Evolutionary conservation across 176 grass and related monocot species (phyloP).

Genomic region (Avena sativa): DNA sequence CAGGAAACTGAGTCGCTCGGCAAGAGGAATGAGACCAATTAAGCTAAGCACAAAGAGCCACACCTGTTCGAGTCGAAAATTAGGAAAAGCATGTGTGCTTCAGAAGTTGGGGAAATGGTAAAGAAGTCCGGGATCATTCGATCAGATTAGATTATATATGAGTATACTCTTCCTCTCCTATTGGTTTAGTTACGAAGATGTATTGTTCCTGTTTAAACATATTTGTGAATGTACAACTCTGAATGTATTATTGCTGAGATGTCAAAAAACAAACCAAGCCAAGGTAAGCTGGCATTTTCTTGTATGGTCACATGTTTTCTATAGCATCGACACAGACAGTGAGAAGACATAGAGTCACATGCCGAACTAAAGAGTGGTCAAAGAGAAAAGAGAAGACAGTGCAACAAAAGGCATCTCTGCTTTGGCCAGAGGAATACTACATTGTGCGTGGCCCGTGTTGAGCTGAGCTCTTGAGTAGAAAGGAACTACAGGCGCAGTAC

Average conservation of each 20-base stretch:
- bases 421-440: neutral
- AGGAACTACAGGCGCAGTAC: neutral
- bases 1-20: constrained; percentile 93
- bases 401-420: neutral
- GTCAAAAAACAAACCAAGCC: neutral
- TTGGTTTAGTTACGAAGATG: neutral
- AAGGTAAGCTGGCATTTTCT: neutral
- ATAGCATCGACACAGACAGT: neutral
- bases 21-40: constrained; percentile 81
- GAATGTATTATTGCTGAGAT: neutral
- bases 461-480: too few relatives aligned
- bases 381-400: neutral
- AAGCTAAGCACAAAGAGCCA: constrained; percentile 92
- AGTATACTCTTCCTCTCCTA: neutral
- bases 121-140: neutral
- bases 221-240: neutral
- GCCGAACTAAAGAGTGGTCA: neutral
- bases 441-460: neutral
- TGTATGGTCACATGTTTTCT: neutral
- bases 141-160: neutral
- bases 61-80: constrained; percentile 50
- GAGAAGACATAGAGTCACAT: constrained; percentile 26
- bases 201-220: neutral
- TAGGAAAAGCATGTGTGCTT: neutral
- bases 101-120: neutral